phyloP scores from a whole-genome alignment of 768 basidiomycete species.

The Boletellus sp. region DNA sequence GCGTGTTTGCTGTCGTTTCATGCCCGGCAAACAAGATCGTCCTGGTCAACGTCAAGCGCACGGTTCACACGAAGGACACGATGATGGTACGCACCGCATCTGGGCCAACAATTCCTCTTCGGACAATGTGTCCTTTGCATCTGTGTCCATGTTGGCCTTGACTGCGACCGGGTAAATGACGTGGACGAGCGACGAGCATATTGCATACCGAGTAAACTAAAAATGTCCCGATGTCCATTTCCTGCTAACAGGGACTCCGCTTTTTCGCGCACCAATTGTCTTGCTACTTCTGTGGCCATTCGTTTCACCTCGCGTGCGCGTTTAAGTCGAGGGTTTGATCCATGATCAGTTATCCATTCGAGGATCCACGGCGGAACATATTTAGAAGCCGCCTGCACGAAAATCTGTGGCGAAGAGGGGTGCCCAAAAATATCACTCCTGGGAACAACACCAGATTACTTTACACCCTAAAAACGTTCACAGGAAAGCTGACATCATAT shows the following conservation, averaged over 20 bases:
- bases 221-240: slow-evolving; percentile 18
- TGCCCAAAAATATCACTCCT: slow-evolving; percentile 15
- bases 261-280: slow-evolving; percentile 19
- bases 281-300: slow-evolving; percentile 10
- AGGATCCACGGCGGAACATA: slow-evolving; percentile 22
- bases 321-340: slow-evolving; percentile 18
- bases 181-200: not conserved
- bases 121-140: slow-evolving; percentile 22
- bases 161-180: slow-evolving; percentile 10
- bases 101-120: slow-evolving; percentile 8
- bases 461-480: not conserved
- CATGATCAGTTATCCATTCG: slow-evolving; percentile 33
- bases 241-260: slow-evolving; percentile 11
- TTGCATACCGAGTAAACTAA: slow-evolving; percentile 40
- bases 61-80: not conserved
- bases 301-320: slow-evolving; percentile 16
- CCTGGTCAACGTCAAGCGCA: slow-evolving; percentile 18
- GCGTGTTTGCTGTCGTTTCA: slow-evolving; percentile 50
- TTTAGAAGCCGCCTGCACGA: slow-evolving; percentile 9
- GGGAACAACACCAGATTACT: slow-evolving; percentile 15
- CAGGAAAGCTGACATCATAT: slow-evolving; percentile 9
- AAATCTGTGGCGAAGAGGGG: slow-evolving; percentile 18
- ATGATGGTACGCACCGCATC: slow-evolving; percentile 14
- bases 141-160: slow-evolving; percentile 28
- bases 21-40: slow-evolving; percentile 47